Evolutionary conservation across 2,329 filamentous ascomycete species (phyloP).

Genomic region (Colletotrichum endophyticum): DNA sequence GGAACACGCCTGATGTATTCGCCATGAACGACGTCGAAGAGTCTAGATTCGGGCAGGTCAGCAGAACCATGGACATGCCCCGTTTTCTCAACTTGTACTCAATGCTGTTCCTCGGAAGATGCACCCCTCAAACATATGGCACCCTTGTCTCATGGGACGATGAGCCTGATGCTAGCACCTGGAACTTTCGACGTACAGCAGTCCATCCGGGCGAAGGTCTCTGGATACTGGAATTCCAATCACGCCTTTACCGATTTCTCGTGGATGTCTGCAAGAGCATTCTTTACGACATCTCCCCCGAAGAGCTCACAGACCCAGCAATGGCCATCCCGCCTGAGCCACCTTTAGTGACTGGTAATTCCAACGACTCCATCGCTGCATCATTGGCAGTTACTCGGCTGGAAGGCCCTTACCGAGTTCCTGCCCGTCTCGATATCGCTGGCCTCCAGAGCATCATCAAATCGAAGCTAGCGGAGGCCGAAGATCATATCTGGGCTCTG

Average conservation of each 20-base stretch:
- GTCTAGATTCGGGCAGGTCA: constrained; percentile 33
- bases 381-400: constrained; percentile 44
- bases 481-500: constrained; percentile 60
- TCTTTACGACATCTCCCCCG: constrained; percentile 52
- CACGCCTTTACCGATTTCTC: constrained; percentile 52
- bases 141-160: constrained; percentile 36
- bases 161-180: constrained; percentile 39
- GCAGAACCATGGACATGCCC: constrained; percentile 25
- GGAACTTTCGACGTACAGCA: constrained; percentile 25
- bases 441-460: constrained; percentile 48
- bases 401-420: constrained; percentile 59
- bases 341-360: constrained; percentile 28
- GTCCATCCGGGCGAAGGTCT: constrained; percentile 50
- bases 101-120: constrained; percentile 38
- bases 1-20: constrained; percentile 51
- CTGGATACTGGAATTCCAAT: constrained; percentile 54
- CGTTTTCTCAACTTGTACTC: constrained; percentile 32
- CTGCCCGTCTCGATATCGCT: constrained; percentile 48
- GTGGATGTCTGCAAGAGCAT: constrained; percentile 50
- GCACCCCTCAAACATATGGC: constrained; percentile 36
- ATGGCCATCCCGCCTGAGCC: constrained; percentile 44
- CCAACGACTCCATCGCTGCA: constrained; percentile 32
- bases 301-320: constrained; percentile 28
- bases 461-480: constrained; percentile 43
- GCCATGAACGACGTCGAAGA: constrained; percentile 45